A percentile compares a stretch with the other conserved stretches of the same genome.
Conservation (phyloP, 2,329 filamentous ascomycete genomes). For the Fusarium chlamydosporum region DNA sequence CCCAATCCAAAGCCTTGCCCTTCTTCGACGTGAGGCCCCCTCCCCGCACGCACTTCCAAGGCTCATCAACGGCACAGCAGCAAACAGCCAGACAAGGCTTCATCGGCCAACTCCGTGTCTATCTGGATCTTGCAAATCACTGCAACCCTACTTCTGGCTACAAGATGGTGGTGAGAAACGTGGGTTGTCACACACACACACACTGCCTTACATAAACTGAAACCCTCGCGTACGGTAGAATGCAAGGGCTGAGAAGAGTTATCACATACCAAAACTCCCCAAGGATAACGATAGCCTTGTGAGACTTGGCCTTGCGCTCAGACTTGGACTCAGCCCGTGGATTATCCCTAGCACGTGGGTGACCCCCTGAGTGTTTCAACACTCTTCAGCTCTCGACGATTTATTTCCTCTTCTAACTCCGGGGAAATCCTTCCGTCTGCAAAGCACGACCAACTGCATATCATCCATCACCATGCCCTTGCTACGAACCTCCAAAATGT, state of each 20-base stretch:
- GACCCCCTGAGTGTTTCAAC: slow-evolving; percentile 14
- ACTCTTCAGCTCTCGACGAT: slow-evolving; percentile 29
- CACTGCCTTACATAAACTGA: slow-evolving; percentile 33
- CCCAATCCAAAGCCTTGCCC: background rate
- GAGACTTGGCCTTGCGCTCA: background rate
- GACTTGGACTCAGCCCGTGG: background rate
- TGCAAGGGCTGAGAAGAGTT: background rate
- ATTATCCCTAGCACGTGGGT: background rate
- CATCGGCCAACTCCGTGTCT: slow-evolving; percentile 31
- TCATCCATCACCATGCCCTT: slow-evolving; percentile 6
- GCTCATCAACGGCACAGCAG: slow-evolving; percentile 31
- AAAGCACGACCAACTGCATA: slow-evolving; percentile 38
- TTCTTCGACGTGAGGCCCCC: slow-evolving; percentile 17
- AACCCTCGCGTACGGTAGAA: slow-evolving; percentile 5
- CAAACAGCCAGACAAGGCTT: slow-evolving; percentile 7
- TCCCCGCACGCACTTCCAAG: slow-evolving; percentile 19
- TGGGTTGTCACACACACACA: slow-evolving; percentile 25
- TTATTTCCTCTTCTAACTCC: slow-evolving; percentile 25
- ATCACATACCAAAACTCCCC: background rate
- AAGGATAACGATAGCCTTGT: background rate
- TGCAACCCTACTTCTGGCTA: slow-evolving; percentile 21
- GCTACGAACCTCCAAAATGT: background rate
- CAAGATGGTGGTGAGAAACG: slow-evolving; percentile 29
- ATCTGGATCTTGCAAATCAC: slow-evolving; percentile 21
- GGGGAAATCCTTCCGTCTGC: slow-evolving; percentile 36